phyloP scores from a whole-genome alignment of 768 basidiomycete species.

The Calvatia gigantea region DNA sequence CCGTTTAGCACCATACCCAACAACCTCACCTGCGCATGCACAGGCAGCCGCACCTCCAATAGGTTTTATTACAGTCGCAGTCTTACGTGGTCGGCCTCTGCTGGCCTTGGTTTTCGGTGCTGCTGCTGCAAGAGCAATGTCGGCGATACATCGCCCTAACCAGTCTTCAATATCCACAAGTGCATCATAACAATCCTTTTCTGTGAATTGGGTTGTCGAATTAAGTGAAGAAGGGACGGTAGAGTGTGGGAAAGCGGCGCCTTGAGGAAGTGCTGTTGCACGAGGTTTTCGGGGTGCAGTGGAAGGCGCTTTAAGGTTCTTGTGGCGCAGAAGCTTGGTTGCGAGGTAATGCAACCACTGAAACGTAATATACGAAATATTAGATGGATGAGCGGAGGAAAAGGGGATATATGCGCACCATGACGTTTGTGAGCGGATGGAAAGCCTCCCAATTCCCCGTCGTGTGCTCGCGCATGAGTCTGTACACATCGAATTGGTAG shows the following conservation, averaged over 20 bases:
- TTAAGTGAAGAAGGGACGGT: slow-evolving; percentile 18
- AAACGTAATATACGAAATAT: slow-evolving; percentile 6
- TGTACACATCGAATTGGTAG: slow-evolving; percentile 93
- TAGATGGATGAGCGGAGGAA: not conserved
- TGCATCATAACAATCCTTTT: slow-evolving; percentile 67
- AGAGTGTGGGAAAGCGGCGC: slow-evolving; percentile 8
- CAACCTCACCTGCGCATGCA: slow-evolving; percentile 63
- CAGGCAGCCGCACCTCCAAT: slow-evolving; percentile 30
- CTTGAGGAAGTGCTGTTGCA: slow-evolving; percentile 29
- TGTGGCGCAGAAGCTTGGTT: slow-evolving; percentile 67
- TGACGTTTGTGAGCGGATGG: slow-evolving; percentile 82
- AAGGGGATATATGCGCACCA: slow-evolving; percentile 49
- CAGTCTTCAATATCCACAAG: slow-evolving; percentile 63
- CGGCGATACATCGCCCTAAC: slow-evolving; percentile 44
- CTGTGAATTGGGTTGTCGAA: slow-evolving; percentile 40
- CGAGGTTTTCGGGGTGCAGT: slow-evolving; percentile 40
- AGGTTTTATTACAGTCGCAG: slow-evolving; percentile 13
- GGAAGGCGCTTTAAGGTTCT: slow-evolving; percentile 59
- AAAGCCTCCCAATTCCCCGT: slow-evolving; percentile 70
- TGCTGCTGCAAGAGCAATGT: slow-evolving; percentile 20
- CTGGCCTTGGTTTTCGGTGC: slow-evolving; percentile 24
- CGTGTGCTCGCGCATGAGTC: slow-evolving; percentile 73
- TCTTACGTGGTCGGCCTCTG: slow-evolving; percentile 36
- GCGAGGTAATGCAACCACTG: slow-evolving; percentile 90
- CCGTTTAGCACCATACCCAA: slow-evolving; percentile 54